These are phyloP conservation scores for Lepidium campestre DNA, from an alignment of 441 rosid species.

Conservation along the genomic window DNA sequence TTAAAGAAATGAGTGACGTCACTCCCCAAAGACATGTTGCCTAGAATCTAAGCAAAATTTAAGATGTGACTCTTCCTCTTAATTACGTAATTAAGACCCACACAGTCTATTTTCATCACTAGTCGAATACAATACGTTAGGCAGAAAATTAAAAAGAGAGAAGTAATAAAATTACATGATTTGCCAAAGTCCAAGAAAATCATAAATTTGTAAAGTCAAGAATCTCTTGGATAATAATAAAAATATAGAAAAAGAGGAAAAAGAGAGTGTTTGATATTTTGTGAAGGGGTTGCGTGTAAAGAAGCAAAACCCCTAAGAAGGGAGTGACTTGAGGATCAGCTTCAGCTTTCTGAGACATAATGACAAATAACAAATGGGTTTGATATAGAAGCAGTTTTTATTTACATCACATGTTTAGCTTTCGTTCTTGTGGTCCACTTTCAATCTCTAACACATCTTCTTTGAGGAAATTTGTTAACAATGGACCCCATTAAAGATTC, in stretches of 20 bases:
- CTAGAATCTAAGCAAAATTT: slow-evolving; percentile 27
- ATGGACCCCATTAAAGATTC: slow-evolving; percentile 39
- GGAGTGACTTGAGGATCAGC: slow-evolving; percentile 32
- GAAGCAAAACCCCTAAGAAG: slow-evolving; percentile 30
- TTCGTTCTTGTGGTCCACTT: slow-evolving; percentile 25
- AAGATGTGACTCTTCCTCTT: slow-evolving; percentile 15
- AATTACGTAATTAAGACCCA: neutral
- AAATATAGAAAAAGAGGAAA: neutral
- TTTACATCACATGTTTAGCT: slow-evolving; percentile 31
- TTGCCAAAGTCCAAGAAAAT: neutral
- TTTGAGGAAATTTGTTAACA: neutral
- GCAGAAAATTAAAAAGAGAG: neutral
- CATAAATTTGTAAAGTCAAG: neutral
- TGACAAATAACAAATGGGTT: slow-evolving; percentile 31
- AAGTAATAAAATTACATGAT: neutral
- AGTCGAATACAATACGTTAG: neutral
- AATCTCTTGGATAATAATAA: neutral
- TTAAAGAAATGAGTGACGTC: slow-evolving; percentile 17
- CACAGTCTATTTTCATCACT: neutral
- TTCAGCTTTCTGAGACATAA: slow-evolving; percentile 32
- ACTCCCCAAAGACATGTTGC: slow-evolving; percentile 24
- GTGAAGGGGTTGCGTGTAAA: slow-evolving; percentile 29
- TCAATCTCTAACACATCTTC: slow-evolving; percentile 23
- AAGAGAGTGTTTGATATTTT: slow-evolving; percentile 26
- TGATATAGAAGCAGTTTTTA: slow-evolving; percentile 19